Percentiles rank a stretch among this genome's conserved stretches.
phyloP scores from a whole-genome alignment of 2,329 filamentous ascomycete species.

The Xenoacremonium recifei region DNA sequence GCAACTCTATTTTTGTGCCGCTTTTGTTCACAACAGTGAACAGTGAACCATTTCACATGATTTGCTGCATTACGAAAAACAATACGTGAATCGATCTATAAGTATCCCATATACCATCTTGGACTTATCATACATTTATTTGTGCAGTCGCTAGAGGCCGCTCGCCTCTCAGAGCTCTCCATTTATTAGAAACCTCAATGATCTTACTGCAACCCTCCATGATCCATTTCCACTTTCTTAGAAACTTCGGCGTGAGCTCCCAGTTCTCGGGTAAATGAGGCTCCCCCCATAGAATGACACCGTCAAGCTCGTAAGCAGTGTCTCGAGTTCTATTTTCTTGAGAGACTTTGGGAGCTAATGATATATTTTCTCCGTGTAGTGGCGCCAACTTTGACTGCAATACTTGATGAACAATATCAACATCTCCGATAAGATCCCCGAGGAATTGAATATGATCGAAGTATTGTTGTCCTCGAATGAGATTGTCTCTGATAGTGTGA shows the following conservation, averaged over 20 bases:
- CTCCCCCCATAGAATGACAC: constrained; percentile 9
- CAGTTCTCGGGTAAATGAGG: constrained; percentile 2
- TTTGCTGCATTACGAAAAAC: too few relatives aligned
- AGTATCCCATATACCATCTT: too few relatives aligned
- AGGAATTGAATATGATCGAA: constrained; percentile 1
- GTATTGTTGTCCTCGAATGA: background rate
- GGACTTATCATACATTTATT: too few relatives aligned
- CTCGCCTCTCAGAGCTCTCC: too few relatives aligned
- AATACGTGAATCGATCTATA: too few relatives aligned
- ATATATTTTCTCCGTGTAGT: background rate
- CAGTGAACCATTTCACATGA: too few relatives aligned
- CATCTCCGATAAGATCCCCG: background rate
- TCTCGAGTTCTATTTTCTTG: too few relatives aligned
- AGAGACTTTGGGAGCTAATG: too few relatives aligned
- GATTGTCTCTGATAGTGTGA: constrained; percentile 1
- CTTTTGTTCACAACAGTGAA: too few relatives aligned
- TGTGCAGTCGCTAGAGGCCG: too few relatives aligned
- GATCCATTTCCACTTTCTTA: constrained; percentile 5
- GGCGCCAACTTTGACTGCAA: background rate
- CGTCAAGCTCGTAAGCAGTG: background rate
- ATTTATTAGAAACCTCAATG: constrained; percentile 3
- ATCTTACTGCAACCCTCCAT: constrained; percentile 5
- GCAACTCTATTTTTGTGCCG: too few relatives aligned
- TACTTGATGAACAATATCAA: background rate
- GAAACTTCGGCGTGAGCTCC: constrained; percentile 4